Evolutionary conservation across 108 stramenopile genomes (phyloP), one percentile per base, ranked within the genome.

Genomic region (Skeletonema potamos): DNA sequence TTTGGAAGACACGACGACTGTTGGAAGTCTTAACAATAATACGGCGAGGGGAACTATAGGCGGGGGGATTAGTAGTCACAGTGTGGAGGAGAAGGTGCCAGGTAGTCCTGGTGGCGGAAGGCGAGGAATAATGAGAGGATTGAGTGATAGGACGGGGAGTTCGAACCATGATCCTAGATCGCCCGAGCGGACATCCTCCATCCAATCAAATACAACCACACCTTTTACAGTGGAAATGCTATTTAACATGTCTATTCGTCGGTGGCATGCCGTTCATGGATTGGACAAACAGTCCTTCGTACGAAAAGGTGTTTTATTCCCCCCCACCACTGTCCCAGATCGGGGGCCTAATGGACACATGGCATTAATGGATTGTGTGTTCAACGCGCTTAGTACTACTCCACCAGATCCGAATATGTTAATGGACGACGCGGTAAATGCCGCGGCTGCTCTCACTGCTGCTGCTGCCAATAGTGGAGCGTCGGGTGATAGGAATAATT

Each of bases 341-440:
- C 58, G 80, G 0, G 89, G 89, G 58, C 77, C 82, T n/a, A 83
- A 80, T 22, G 94, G 94, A 20, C 91, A 95, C 63, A 73, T 84
- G 86, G 91, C 91, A 26, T 70, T 95, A 11, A 91, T 92, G 83
- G 91, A 92, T 59, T 95, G 94, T 61, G 73, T 84, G 18, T 73
- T 85, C 51, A 84, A 88, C 77, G 90, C 91, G 0, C 29, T 95
- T 69, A 3, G 20, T 2, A 37, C 65, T 0, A 56, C 13, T 17
- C 70, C 69, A 10, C 64, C 75, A 4, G 75, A 79, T 33, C 34
- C 64, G 17, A 44, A 33, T 24, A 27, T 29, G 9, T 33, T 84
- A n/a, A 55, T 70, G 58, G 58, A 76, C 4, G 54, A 33, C 41
- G 74, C 58, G 26, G 72, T 73, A 32, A 28, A 66, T 26, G 64